Evolutionary conservation across 495 filamentous ascomycete species (phyloP), one percentile per base, ranked within the genome.

Genomic region (Daldinia grandis): DNA sequence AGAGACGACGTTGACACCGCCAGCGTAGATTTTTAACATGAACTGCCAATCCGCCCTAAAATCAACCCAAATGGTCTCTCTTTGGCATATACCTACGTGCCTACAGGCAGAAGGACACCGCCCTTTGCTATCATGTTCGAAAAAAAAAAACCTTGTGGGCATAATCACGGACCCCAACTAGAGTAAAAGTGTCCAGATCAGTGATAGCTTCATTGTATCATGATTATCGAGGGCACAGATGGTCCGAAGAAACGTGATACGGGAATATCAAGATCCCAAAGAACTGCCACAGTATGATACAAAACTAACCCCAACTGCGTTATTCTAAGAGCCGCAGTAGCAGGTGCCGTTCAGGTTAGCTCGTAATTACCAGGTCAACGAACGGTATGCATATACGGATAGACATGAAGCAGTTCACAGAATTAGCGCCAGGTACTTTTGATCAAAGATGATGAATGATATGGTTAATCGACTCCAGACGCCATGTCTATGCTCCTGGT

Each of bases 1-100:
- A 10, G 82, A 82, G 24, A 87, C 61, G 1, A 77, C 84, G 58
- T 87, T 87, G 24, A 86, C 72, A 0, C 81, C 78, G 10, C 84
- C 85, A 10, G 80, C 69, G 61, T 78, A 83, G 53, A 87, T 70
- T 57, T 80, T 81, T 44, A 87, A 73, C 1, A 82, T 81, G 63
- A 84, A 86, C 0, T 66, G 75, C 0, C 37, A 1, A 1, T 28
- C 15, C 10, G 77, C 60, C 0, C 25, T 5, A 57, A 86, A 81
- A 0, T 73, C 71, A 62, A 86, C 78, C 82, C 82, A 84, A 78
- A 85, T 79, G 0, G 83, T 82, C 58, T 85, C 83, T 21, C 75
- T 78, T 64, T 82, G 78, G 54, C 81, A 80, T 68, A 83, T 81
- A n/a, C n/a, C n/a, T n/a, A n/a, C n/a, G n/a, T n/a, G n/a, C n/a